Percentiles rank a stretch among this genome's conserved stretches.
These are phyloP conservation scores for Candida succiphila DNA, from an alignment of 805 yeast species.

Conservation along the genomic window DNA sequence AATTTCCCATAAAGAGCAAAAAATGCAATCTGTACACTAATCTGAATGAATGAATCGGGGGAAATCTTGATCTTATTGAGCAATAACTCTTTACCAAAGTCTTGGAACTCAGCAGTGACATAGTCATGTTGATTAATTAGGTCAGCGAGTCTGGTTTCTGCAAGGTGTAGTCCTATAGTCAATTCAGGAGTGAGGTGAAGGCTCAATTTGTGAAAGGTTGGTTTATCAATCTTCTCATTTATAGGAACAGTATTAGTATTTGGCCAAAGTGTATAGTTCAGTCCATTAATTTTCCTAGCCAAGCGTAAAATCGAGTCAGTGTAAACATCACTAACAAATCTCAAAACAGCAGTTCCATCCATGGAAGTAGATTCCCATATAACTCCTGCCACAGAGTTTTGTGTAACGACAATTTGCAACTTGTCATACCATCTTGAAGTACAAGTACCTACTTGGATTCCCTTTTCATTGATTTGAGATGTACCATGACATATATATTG, in stretches of 20 bases:
- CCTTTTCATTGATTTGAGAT: constrained; percentile 31
- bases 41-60: constrained; percentile 41
- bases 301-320: constrained; percentile 47
- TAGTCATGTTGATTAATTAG: constrained; percentile 49
- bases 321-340: constrained; percentile 48
- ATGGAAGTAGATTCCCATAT: constrained; percentile 50
- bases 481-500: constrained; percentile 43
- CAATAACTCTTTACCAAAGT: constrained; percentile 24
- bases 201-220: constrained; percentile 14
- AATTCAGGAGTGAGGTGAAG: constrained; percentile 37
- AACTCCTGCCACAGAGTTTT: constrained; percentile 48
- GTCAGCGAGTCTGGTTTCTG: constrained; percentile 51
- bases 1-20: constrained; percentile 46
- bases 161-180: constrained; percentile 37
- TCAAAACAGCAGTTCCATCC: constrained; percentile 48
- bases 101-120: constrained; percentile 23
- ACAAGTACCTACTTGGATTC: constrained; percentile 46
- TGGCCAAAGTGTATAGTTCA: constrained; percentile 44
- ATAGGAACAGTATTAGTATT: constrained; percentile 27
- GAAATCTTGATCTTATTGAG: constrained; percentile 30
- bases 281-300: constrained; percentile 48
- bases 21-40: constrained; percentile 42
- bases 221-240: constrained; percentile 26
- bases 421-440: constrained; percentile 54
- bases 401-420: constrained; percentile 41